Base-by-base conservation (phyloP, 345 rosid genomes). In the Nasturtium officinale region DNA sequence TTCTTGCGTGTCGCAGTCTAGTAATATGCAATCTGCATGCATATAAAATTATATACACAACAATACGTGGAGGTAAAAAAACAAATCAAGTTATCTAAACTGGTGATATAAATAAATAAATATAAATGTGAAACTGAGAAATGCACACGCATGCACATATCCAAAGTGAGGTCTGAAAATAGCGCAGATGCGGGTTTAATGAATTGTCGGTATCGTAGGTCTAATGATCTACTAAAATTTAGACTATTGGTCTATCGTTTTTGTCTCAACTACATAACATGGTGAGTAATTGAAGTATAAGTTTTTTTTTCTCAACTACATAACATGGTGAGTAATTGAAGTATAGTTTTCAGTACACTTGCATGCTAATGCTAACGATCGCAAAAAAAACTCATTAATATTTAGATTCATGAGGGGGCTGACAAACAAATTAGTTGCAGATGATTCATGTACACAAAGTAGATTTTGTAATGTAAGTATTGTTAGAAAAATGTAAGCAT, bases 61-160 rank as follows among this genome's bases (percentile, higher is more conserved):
- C 17, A 63, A 43, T 61, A 61, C 23, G 48, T 16, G 53, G 43
- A 43, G 53, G 42, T 47, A 3, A 26, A 6, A 2, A 50, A 25
- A 10, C 3, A 23, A 26, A 10, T n/a, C 3, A 26, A 26, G 9
- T 4, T 0, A 23, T 3, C 7, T 43, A n/a, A 3, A 47, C 2
- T 38, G 43, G 16, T n/a, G 6, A 2, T 4, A 21, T 0, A 20
- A 25, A 52, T 8, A 60, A 74, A 47, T 10, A 67, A 66, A 6
- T 0, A 40, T 28, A 50, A 46, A 67, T 25, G 50, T 60, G 69
- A 30, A 75, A 68, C 2, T 8, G 74, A 68, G 63, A 75, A 67
- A 68, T 68, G 64, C 69, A 68, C 74, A 75, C 78, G 78, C 46
- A 59, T 40, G 28, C 61, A 66, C 73, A 59, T 67, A 67, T 67